phyloP scores from a whole-genome alignment of 2,329 filamentous ascomycete species.

The Raffaelea ambrosiae region DNA sequence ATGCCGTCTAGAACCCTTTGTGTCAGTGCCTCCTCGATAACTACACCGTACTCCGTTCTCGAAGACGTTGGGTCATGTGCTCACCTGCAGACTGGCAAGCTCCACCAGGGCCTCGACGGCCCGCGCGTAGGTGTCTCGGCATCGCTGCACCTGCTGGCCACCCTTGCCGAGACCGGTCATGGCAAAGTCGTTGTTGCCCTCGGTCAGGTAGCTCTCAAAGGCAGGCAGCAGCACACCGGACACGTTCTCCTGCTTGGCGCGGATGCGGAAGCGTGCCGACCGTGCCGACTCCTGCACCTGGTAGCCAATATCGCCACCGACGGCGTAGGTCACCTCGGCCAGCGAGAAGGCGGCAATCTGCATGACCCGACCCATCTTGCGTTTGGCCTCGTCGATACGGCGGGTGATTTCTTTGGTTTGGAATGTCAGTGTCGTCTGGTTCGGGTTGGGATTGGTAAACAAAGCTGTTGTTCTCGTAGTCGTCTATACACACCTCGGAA shows the following conservation, averaged over 20 bases:
- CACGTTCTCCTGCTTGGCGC: conserved; percentile 96
- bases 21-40: neutral
- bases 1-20: conserved; percentile 54
- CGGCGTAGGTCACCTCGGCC: conserved; percentile 94
- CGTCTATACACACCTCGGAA: conserved; percentile 62
- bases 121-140: conserved; percentile 88
- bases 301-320: conserved; percentile 91
- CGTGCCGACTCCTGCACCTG: conserved; percentile 96
- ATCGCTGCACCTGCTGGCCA: conserved; percentile 92
- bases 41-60: neutral
- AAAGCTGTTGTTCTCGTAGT: no score
- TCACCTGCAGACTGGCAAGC: conserved; percentile 77
- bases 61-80: conserved; percentile 10
- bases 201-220: conserved; percentile 84
- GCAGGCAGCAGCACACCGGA: conserved; percentile 90
- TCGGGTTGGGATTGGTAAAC: no score
- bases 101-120: conserved; percentile 95
- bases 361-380: conserved; percentile 99
- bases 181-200: conserved; percentile 91
- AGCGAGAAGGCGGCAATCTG: conserved; percentile 97
- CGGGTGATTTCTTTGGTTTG: conserved; percentile 70
- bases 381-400: conserved; percentile 96
- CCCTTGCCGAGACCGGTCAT: conserved; percentile 94
- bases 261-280: conserved; percentile 82
- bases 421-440: no score